A percentile compares a stretch with the other conserved stretches of the same genome.
Evolutionary conservation across 371 early-diverging fungal species (phyloP).

Genomic region (Mortierella sp.): DNA sequence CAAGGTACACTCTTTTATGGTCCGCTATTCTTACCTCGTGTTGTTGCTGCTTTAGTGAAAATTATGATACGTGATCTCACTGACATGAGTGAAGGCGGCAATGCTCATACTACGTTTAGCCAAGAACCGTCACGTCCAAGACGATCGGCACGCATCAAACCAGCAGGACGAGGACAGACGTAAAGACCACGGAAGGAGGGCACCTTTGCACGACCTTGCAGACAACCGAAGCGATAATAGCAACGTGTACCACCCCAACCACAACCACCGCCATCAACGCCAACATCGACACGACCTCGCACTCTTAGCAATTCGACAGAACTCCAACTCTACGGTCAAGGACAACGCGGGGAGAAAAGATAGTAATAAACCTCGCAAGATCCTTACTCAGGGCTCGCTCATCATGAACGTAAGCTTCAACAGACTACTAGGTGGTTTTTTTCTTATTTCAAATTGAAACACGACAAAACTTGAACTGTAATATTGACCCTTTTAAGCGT

Average conservation of each 20-base stretch:
- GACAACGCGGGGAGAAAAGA: conserved; percentile 13
- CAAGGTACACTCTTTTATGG: conserved; percentile 19
- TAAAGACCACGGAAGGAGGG: background rate
- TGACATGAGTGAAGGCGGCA: conserved; percentile 40
- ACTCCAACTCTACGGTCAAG: background rate
- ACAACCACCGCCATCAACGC: background rate
- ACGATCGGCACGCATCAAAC: conserved; percentile 24
- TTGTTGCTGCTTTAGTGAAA: background rate
- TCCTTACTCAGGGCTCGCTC: conserved; percentile 40
- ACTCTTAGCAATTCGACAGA: background rate
- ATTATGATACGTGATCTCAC: conserved; percentile 15
- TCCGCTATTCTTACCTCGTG: background rate
- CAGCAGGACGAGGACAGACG: conserved; percentile 8
- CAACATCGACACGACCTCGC: background rate
- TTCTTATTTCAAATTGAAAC: background rate
- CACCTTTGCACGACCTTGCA: background rate
- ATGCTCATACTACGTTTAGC: background rate
- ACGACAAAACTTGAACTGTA: background rate
- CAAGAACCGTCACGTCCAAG: conserved; percentile 16
- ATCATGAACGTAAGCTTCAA: conserved; percentile 48
- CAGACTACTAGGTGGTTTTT: background rate
- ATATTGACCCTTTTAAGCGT: background rate
- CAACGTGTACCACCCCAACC: background rate
- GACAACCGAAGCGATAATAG: background rate
- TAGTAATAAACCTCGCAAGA: conserved; percentile 55